A percentile compares a stretch with the other conserved stretches of the same genome.
These are phyloP conservation scores for Apiospora marii DNA, from an alignment of 2,329 filamentous ascomycete genomes.

Conservation along the genomic window DNA sequence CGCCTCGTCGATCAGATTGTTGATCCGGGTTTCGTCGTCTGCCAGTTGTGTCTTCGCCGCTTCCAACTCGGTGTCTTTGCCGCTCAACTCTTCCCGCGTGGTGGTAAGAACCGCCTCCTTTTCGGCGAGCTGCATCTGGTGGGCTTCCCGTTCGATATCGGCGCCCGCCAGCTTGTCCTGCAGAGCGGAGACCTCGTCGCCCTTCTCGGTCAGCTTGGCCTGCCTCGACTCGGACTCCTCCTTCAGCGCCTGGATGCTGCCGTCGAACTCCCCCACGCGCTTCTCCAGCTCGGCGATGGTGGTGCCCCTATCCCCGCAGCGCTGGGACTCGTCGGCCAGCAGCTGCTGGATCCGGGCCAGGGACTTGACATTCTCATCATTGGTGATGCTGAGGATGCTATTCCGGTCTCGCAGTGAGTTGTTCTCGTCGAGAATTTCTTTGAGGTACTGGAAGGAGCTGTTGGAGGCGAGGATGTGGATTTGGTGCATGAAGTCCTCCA, in stretches of 20 bases:
- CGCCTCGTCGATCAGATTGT: slow-evolving; percentile 16
- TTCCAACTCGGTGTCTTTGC: slow-evolving; percentile 17
- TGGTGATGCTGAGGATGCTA: slow-evolving; percentile 26
- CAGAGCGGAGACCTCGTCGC: neutral
- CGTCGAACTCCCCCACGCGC: neutral
- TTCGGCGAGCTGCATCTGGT: neutral
- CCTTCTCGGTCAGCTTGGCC: neutral
- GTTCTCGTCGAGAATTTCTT: slow-evolving; percentile 27
- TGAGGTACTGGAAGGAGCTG: slow-evolving; percentile 25
- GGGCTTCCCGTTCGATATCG: slow-evolving; percentile 23
- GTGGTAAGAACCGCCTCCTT: neutral
- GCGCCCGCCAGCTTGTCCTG: slow-evolving; percentile 12
- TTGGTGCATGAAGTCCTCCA: slow-evolving; percentile 27
- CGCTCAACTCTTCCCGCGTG: neutral
- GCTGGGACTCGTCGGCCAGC: slow-evolving; percentile 24
- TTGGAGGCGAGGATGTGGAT: slow-evolving; percentile 22
- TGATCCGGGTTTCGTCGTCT: neutral
- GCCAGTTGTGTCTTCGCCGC: neutral
- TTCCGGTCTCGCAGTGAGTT: slow-evolving; percentile 23
- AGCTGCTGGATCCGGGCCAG: slow-evolving; percentile 24
- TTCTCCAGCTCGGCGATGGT: slow-evolving; percentile 15
- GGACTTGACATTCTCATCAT: slow-evolving; percentile 25
- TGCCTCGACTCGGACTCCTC: slow-evolving; percentile 6
- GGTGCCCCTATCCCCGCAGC: slow-evolving; percentile 19
- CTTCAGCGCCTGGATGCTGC: neutral